Evolutionary conservation across 768 basidiomycete genomes (phyloP).

Genomic region (Suillus subaureus): DNA sequence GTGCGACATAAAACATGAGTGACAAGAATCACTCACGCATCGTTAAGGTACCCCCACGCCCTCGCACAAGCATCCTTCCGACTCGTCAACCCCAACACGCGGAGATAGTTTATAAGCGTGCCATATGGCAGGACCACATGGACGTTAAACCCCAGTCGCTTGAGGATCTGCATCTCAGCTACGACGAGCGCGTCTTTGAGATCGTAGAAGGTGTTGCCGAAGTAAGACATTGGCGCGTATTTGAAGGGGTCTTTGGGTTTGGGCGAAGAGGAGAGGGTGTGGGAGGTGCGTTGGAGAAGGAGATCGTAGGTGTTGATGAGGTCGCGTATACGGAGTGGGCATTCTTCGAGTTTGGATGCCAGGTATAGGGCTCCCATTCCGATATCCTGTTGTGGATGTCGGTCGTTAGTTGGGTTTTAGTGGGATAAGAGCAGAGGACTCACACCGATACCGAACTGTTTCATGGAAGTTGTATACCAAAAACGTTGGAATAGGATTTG

Average conservation of each 20-base stretch:
- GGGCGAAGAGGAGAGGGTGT: conserved; percentile 39
- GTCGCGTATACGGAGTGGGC: conserved; percentile 88
- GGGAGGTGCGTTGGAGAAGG: conserved; percentile 72
- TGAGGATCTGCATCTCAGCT: conserved; percentile 96
- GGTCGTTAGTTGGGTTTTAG: conserved; percentile 10
- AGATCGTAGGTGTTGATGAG: conserved; percentile 94
- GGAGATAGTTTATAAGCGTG: conserved; percentile 91
- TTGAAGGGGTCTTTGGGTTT: conserved; percentile 47
- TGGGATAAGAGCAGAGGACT: conserved; percentile 32
- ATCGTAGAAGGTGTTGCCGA: conserved; percentile 87
- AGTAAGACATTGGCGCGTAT: conserved; percentile 88
- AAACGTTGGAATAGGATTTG: conserved; percentile 97
- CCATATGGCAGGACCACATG: conserved; percentile 93
- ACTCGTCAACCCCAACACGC: conserved; percentile 83
- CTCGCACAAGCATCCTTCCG: conserved; percentile 67
- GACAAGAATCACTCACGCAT: conserved; percentile 67
- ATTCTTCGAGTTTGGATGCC: conserved; percentile 91
- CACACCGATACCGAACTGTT: conserved; percentile 92
- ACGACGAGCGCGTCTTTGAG: conserved; percentile 93
- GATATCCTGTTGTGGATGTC: conserved; percentile 58
- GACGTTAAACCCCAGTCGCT: conserved; percentile 94
- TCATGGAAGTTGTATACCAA: conserved; percentile 94
- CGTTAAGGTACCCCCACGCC: conserved; percentile 96
- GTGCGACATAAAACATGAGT: neutral
- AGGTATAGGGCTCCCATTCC: conserved; percentile 89